phyloP scores from a whole-genome alignment of 441 rosid species.

The Metrosideros polymorpha region DNA sequence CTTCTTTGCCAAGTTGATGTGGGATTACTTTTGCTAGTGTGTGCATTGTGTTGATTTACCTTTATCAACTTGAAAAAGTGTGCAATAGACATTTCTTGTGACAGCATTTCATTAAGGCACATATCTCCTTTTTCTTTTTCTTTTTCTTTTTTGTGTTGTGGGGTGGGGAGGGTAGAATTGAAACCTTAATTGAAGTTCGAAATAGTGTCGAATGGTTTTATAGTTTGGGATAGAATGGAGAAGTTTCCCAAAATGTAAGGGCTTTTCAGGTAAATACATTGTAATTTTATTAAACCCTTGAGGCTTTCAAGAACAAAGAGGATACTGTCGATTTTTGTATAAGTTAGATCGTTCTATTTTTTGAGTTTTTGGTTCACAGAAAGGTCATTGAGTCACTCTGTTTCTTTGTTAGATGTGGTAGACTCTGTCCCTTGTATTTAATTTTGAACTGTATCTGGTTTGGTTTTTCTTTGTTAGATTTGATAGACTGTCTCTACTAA shows the following conservation, averaged over 20 bases:
- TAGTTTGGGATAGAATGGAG: not conserved
- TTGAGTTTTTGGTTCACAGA: not conserved
- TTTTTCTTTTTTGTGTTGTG: no score
- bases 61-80: not conserved
- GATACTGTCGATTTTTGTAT: not conserved
- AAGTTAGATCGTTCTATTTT: not conserved
- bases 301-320: not conserved
- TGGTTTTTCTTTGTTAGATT: not conserved
- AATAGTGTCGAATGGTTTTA: not conserved
- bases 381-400: not conserved
- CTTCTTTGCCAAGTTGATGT: no score
- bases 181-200: no score
- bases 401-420: not conserved
- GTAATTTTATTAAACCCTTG: not conserved
- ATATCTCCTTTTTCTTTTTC: no score
- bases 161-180: no score
- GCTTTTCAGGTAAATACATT: not conserved
- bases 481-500: not conserved
- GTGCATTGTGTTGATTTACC: not conserved
- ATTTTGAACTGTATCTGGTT: not conserved
- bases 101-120: no score
- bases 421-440: not conserved
- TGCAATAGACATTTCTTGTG: no score
- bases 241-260: not conserved
- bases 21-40: not conserved